phyloP scores from a whole-genome alignment of 768 basidiomycete genomes.

The Hypholoma sublateritium region DNA sequence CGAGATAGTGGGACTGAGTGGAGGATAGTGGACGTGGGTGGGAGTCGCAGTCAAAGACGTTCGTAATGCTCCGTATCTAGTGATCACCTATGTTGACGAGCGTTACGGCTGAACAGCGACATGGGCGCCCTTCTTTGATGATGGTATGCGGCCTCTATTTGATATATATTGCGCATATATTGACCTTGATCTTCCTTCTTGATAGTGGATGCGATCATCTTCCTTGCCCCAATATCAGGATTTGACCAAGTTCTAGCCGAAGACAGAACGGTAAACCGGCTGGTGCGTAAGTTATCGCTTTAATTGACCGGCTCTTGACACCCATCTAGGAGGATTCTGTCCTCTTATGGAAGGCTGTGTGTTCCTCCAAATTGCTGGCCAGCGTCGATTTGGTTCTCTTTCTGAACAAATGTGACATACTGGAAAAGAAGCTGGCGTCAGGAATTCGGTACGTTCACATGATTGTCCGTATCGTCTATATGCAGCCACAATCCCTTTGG shows the following conservation, averaged over 20 bases:
- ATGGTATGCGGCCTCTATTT: conserved; percentile 32
- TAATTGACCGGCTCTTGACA: background rate
- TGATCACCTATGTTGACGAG: background rate
- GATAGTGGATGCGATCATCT: conserved; percentile 71
- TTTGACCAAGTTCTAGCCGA: conserved; percentile 73
- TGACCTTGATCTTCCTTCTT: conserved; percentile 1
- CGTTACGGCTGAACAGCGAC: conserved; percentile 39
- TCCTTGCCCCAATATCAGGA: conserved; percentile 73
- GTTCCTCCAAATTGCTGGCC: conserved; percentile 78
- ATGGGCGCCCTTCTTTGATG: conserved; percentile 73
- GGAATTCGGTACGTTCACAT: conserved; percentile 43
- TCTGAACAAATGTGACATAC: conserved; percentile 86
- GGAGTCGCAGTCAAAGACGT: conserved; percentile 60
- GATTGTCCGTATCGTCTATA: background rate
- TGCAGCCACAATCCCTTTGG: background rate
- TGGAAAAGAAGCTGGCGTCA: conserved; percentile 64
- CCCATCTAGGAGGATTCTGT: conserved; percentile 72
- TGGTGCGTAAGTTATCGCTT: conserved; percentile 33
- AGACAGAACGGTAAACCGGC: conserved; percentile 59
- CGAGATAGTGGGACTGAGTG: conserved; percentile 63
- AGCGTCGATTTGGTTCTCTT: conserved; percentile 82
- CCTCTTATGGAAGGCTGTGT: conserved; percentile 87
- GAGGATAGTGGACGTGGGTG: conserved; percentile 79
- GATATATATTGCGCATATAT: background rate
- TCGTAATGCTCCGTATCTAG: conserved; percentile 6